Evolutionary conservation across 768 basidiomycete species (phyloP), one percentile per base, ranked within the genome.

Genomic region (Tulasnella sp.): DNA sequence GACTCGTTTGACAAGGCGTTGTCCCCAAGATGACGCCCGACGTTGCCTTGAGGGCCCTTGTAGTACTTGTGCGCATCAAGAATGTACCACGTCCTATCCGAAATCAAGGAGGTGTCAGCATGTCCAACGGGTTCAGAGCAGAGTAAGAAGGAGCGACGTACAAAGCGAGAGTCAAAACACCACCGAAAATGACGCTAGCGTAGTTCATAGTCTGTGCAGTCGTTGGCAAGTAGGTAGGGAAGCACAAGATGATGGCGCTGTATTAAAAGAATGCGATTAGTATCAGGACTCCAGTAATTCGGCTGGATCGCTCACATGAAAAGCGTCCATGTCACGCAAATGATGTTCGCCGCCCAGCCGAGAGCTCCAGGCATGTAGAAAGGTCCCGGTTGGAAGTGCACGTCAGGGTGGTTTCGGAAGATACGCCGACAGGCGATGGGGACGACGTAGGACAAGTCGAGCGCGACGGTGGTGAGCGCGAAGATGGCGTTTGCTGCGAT

Each of bases 401-500:
- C 94, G 74, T 96, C 94, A 0, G 93, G 93, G 83, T 96, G 94
- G 78, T 91, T 88, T 82, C 88, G 86, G 85, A 89, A 94, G 41
- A 91, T 84, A 42, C 94, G 88, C 60, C 94, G 90, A 81, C 88
- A 88, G 84, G 92, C 90, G 83, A 96, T 94, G 5, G 94, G 95
- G 81, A 95, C 93, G 83, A 95, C 90, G 84, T 96, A 77, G 40
- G 79, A 37, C 54, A 82, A 46, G 76, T 77, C 80, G 34, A 75
- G 48, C 24, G 77, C 92, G 86, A 94, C 93, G 16, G 93, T 93
- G 1, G 92, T 93, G 83, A 96, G 89, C 5, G 93, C 91, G 88
- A 96, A 96, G 83, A 96, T 91, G 37, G 94, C 94, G 81, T 91
- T 91, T 24, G 93, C 92, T 6, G 94, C 94, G 76, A 93, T 87